Evolutionary conservation across 192 early-diverging fungal species (phyloP), one percentile per base, ranked within the genome.

Genomic region (Backusella sp.): DNA sequence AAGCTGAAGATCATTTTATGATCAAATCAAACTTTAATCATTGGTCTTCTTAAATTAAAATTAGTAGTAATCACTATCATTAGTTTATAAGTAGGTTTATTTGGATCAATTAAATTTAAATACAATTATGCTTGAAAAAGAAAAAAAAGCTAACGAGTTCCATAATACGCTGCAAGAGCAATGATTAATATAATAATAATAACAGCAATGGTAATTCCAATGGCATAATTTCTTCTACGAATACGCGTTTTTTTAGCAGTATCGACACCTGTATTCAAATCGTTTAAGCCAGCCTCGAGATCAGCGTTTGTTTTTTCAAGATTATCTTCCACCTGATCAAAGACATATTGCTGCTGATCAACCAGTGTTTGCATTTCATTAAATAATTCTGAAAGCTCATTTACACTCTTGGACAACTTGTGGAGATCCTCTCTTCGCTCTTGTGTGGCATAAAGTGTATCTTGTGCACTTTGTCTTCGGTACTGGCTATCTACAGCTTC

Each of bases 331-430:
- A 83, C 74, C 12, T 53, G 44, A 14, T 74, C 66, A 19, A 83
- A 37, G 0, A 83, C 78, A 23, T 77, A 28, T 0, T 67, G 66
- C 30, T 83, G 82, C n/a, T 73, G 73, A 32, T 90, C 86, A 17
- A 92, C 72, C 59, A 92, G 21, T 21, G 52, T 72, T 73, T 91
- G 87, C 91, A 92, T 91, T 26, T 92, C 91, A 76, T 87, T 80
- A 70, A 92, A 91, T 52, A 92, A 76, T 9, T 78, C 79, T 28
- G 86, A 85, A 8, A 92, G 76, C 77, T 92, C 88, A 8, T 81
- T 78, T 15, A 92, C 77, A 23, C 81, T 83, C 39, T 81, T 80
- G 28, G 88, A 89, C 4, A 92, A 81, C 35, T 81, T 80, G 39
- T 75, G 77, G 23, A 92, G 83, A 66, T 92, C 90, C 6, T 87